Base-by-base conservation (phyloP, 805 yeast genomes). In the Blastobotrys muscicola region DNA sequence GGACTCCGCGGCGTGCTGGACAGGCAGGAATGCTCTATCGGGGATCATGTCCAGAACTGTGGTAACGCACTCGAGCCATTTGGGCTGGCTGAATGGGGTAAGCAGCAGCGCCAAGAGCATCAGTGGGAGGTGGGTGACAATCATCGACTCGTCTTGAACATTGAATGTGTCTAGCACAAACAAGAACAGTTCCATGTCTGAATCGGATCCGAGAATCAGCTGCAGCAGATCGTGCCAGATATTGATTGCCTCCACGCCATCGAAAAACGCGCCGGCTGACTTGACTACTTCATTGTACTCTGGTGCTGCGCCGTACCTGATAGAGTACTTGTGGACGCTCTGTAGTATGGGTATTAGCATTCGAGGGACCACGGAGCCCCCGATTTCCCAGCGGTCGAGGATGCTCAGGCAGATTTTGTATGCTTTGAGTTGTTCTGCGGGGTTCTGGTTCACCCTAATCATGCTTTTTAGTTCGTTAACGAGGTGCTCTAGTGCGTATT, bases 381-480 rank as follows among this genome's bases (percentile, higher is more conserved):
- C 94, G 35, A 92, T 79, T 61, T 92, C 98, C 97, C 97, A 92
- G 48, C 86, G 76, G 57, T 92, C 97, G 79, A 89, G 75, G 3
- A 89, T 69, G 0, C 92, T 76, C 3, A 80, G 65, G 1, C 85
- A 71, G 4, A 90, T 79, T 40, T 71, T 75, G 53, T 78, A 78
- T 0, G 83, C 78, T 15, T 69, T 72, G 1, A 75, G 64, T 26
- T 51, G 45, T 65, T 66, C 44, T 61, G 70, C 11, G 50, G 61
- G 32, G 50, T 53, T 5, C 49, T 42, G 52, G 37, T 29, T 55
- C 48, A 5, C 53, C 43, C 37, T 57, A 47, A 16, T 50, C 43
- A 82, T 59, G 4, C 68, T 67, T 32, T 75, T 59, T 9, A 92
- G 58, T 0, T 87, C 86, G 2, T 62, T 53, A 0, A 70, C 54